phyloP scores from a whole-genome alignment of 2,329 filamentous ascomycete species.

The Cladophialophora bantiana region DNA sequence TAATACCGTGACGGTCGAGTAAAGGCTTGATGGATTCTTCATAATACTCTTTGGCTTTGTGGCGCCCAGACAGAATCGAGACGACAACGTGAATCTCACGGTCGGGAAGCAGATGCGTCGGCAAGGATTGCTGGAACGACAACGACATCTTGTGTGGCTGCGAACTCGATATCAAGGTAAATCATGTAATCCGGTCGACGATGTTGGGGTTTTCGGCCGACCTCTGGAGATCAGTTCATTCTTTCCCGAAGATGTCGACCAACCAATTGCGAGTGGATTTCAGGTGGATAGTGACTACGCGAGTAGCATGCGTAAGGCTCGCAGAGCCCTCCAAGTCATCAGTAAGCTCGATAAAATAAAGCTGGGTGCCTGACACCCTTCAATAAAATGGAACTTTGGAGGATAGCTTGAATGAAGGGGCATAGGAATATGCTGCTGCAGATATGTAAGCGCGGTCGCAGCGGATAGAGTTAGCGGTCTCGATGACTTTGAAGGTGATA shows the following conservation, averaged over 20 bases:
- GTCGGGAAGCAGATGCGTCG: slow-evolving; percentile 33
- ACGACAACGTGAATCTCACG: slow-evolving; percentile 66
- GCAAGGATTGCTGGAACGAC: neutral
- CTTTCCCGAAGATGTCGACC: slow-evolving; percentile 1
- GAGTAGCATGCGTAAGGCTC: neutral
- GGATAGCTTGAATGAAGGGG: neutral
- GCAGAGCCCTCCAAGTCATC: neutral
- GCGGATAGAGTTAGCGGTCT: too few species aligned
- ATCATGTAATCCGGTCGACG: neutral
- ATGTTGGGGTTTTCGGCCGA: neutral
- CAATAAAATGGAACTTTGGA: neutral
- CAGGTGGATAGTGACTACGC: neutral
- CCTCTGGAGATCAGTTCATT: neutral
- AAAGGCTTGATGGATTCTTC: slow-evolving; percentile 63
- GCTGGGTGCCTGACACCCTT: neutral
- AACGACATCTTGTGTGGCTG: slow-evolving; percentile 1
- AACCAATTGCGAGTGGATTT: neutral
- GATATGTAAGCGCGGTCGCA: neutral
- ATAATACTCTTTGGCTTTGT: slow-evolving; percentile 64
- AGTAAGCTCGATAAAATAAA: neutral
- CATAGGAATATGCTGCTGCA: neutral
- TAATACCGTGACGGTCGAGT: slow-evolving; percentile 57
- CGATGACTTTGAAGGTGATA: too few species aligned
- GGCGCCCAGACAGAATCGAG: slow-evolving; percentile 70
- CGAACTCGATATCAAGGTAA: neutral